phyloP scores from a whole-genome alignment of 2,329 filamentous ascomycete genomes.

The Aspergillus sclerotialis region DNA sequence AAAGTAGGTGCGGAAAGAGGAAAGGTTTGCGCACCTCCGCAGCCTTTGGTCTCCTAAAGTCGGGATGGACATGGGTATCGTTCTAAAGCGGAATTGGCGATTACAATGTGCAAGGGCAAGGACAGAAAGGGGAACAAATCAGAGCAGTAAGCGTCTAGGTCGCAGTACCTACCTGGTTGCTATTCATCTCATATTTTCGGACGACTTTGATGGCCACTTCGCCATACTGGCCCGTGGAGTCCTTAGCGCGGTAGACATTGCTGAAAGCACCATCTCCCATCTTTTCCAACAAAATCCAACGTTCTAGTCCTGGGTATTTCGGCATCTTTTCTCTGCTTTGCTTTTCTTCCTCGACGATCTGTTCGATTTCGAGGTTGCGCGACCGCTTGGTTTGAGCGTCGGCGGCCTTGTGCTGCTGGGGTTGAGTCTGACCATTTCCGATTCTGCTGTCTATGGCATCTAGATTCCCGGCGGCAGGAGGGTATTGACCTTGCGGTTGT shows the following conservation, averaged over 20 bases:
- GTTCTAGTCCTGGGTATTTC: constrained; percentile 72
- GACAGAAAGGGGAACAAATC: constrained; percentile 20
- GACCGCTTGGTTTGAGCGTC: constrained; percentile 52
- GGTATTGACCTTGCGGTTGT: constrained; percentile 39
- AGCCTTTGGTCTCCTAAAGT: constrained; percentile 89
- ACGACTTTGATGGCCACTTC: constrained; percentile 98
- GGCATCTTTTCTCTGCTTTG: constrained; percentile 80
- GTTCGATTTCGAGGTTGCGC: constrained; percentile 62
- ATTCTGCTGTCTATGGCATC: constrained; percentile 55
- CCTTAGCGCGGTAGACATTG: constrained; percentile 89
- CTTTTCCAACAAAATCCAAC: constrained; percentile 85
- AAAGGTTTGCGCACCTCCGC: constrained; percentile 74
- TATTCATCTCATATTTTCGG: constrained; percentile 98
- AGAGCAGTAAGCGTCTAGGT: background rate
- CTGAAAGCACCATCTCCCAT: constrained; percentile 99
- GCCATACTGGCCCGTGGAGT: constrained; percentile 61
- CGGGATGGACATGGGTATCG: constrained; percentile 87
- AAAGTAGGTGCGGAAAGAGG: too few relatives aligned
- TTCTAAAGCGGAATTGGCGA: too few relatives aligned
- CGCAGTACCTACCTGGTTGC: constrained; percentile 73
- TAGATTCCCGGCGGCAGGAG: constrained; percentile 52
- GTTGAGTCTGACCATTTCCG: constrained; percentile 58
- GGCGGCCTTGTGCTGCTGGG: constrained; percentile 49
- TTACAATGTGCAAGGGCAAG: constrained; percentile 45
- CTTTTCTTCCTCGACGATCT: constrained; percentile 86